Percentiles rank a stretch among this genome's conserved stretches.
These are phyloP conservation scores for Crithidia bombi DNA, from an alignment of 208 protist species.

Conservation along the genomic window DNA sequence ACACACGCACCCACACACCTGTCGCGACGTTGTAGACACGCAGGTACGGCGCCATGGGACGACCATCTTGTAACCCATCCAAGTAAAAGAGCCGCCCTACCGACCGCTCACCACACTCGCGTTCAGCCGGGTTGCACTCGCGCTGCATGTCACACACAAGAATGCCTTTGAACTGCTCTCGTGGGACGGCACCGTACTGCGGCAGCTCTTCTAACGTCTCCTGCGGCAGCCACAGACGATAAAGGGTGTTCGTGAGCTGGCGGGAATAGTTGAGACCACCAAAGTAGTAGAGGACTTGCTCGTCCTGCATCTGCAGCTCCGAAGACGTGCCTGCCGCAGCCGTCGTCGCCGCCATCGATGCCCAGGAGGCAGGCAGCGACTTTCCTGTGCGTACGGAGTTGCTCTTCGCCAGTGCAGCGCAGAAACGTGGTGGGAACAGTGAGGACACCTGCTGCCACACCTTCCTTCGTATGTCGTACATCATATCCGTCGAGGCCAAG, in stretches of 20 bases:
- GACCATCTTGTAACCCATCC: constrained; percentile 55
- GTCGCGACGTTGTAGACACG: constrained; percentile 49
- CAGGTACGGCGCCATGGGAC: constrained; percentile 44
- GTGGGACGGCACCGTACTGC: constrained; percentile 52
- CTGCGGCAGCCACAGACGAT: constrained; percentile 48
- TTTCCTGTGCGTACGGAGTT: constrained; percentile 11
- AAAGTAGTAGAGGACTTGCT: constrained; percentile 50
- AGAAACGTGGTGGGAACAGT: constrained; percentile 52
- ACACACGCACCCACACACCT: constrained; percentile 49
- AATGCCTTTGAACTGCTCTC: constrained; percentile 55
- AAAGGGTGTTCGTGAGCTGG: constrained; percentile 42
- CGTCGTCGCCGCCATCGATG: background rate
- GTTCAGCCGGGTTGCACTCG: constrained; percentile 32
- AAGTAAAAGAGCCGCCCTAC: constrained; percentile 56
- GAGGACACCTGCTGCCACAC: constrained; percentile 45
- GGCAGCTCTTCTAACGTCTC: constrained; percentile 44
- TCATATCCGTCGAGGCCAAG: constrained; percentile 47
- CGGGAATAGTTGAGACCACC: constrained; percentile 50
- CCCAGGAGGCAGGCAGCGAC: background rate
- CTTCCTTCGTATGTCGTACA: constrained; percentile 34
- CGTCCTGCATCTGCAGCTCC: background rate
- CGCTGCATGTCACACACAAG: constrained; percentile 52
- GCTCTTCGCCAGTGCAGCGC: constrained; percentile 45
- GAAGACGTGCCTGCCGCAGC: background rate
- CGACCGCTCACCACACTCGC: constrained; percentile 15